phyloP scores from a whole-genome alignment of 768 basidiomycete species.

The Phlebiopsis gigantea region DNA sequence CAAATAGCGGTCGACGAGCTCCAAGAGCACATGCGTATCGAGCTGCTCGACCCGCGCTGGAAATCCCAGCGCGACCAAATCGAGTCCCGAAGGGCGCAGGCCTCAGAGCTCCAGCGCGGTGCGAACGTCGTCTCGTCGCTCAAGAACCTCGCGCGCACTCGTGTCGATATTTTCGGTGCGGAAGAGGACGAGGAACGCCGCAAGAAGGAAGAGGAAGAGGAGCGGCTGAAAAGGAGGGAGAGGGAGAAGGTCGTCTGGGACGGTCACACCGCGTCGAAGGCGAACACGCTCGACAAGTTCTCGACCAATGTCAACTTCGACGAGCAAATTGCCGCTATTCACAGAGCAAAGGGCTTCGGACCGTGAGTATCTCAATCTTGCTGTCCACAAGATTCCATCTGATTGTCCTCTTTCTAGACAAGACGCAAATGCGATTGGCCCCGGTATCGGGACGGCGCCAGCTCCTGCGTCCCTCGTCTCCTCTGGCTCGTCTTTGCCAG shows the following conservation, averaged over 20 bases:
- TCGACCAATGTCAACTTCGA: conserved; percentile 92
- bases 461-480: conserved; percentile 56
- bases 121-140: conserved; percentile 94
- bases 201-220: conserved; percentile 82
- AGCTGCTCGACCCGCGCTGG: conserved; percentile 95
- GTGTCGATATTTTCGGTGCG: conserved; percentile 95
- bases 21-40: conserved; percentile 97
- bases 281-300: conserved; percentile 87
- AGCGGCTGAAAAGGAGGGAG: conserved; percentile 75
- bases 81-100: conserved; percentile 87
- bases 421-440: conserved; percentile 77
- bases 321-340: conserved; percentile 96
- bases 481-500: conserved; percentile 67
- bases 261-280: conserved; percentile 94
- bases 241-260: conserved; percentile 98
- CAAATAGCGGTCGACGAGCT: conserved; percentile 94
- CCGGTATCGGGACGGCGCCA: conserved; percentile 82
- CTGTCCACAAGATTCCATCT: too few species aligned
- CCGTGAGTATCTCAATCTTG: conserved; percentile 43
- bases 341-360: conserved; percentile 86
- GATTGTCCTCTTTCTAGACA: conserved; percentile 52
- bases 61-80: conserved; percentile 89
- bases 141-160: conserved; percentile 88
- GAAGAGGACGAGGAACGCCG: conserved; percentile 90
- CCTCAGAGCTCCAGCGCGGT: conserved; percentile 81